These are phyloP conservation scores for Cladosporium cucumerinum DNA, from an alignment of 2,329 filamentous ascomycete species.

Conservation along the genomic window DNA sequence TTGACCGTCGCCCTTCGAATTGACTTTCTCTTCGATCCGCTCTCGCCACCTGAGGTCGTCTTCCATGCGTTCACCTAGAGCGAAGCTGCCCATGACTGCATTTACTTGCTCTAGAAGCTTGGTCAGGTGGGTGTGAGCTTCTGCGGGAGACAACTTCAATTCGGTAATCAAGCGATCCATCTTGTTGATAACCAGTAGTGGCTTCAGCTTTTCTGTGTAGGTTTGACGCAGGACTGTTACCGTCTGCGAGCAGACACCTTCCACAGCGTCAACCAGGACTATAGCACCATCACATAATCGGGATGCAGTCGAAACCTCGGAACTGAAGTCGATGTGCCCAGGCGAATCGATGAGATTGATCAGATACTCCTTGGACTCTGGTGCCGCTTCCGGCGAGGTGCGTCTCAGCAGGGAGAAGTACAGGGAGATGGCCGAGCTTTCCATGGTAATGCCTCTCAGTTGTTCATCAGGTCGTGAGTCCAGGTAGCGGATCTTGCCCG, in stretches of 20 bases:
- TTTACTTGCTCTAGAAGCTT: slow-evolving; percentile 95
- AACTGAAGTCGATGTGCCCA: slow-evolving; percentile 97
- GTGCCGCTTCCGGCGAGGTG: slow-evolving; percentile 51
- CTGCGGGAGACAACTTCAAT: slow-evolving; percentile 83
- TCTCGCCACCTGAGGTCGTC: slow-evolving; percentile 96
- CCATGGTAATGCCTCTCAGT: slow-evolving; percentile 97
- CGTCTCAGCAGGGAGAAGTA: slow-evolving; percentile 90
- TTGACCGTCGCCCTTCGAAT: slow-evolving; percentile 54
- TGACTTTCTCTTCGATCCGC: slow-evolving; percentile 80
- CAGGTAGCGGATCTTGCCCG: slow-evolving; percentile 95
- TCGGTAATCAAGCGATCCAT: slow-evolving; percentile 94
- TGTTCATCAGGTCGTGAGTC: slow-evolving; percentile 97
- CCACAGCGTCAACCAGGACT: slow-evolving; percentile 91
- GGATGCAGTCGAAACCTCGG: slow-evolving; percentile 93
- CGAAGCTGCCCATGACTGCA: slow-evolving; percentile 94
- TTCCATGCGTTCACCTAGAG: slow-evolving; percentile 97
- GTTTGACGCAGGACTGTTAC: slow-evolving; percentile 93
- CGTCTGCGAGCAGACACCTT: slow-evolving; percentile 97
- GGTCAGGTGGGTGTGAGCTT: slow-evolving; percentile 85
- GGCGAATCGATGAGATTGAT: slow-evolving; percentile 98
- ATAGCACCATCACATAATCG: slow-evolving; percentile 91
- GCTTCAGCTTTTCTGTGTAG: slow-evolving; percentile 94
- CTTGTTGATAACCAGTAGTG: slow-evolving; percentile 94
- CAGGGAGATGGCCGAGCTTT: slow-evolving; percentile 94
- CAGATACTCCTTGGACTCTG: slow-evolving; percentile 78